Evolutionary conservation across 352 stramenopile genomes (phyloP), one percentile per base, ranked within the genome.

Genomic region (Phytopythium mirpurense): DNA sequence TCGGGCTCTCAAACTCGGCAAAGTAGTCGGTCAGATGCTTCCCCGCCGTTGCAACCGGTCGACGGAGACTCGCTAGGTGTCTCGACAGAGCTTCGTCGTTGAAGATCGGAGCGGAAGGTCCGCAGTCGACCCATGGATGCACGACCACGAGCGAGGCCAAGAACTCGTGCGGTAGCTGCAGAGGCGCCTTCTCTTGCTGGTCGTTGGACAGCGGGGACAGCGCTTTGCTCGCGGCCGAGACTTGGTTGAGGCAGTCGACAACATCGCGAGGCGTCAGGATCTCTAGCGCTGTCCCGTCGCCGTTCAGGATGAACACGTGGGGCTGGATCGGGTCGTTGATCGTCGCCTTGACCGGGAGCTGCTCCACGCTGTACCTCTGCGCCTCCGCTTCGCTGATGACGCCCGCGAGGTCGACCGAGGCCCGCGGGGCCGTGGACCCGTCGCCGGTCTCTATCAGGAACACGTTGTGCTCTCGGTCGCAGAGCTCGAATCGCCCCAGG

Each of bases 321-420:
- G 83, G 83, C 48, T 88, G 59, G 12, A 93, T 89, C 2, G 80
- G 80, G 29, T 91, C 73, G 42, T 87, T 90, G 51, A 90, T 83
- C 11, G 88, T 72, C 24, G 79, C 73, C 56, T 66, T 65, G 8
- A 74, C 76, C 19, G 68, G 67, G 27, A 92, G 86, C 1, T 59
- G 64, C 27, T 56, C 62, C 16, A 90, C 72, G 0, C 66, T 57
- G 52, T 88, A 85, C 44, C 72, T 80, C 15, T 60, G 51, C 5
- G 61, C 65, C 49, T 90, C 77, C 1, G 46, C 35, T 5, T 75
- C 65, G 51, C 76, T 84, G 21, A 91, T 65, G 21, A 81, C 68
- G 10, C 81, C 81, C 2, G 81, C 78, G 18, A 91, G 63, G n/a
- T 83, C 69, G 35, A 87, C 67, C 3, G 54, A 50, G 6, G 86